Evolutionary conservation across 192 early-diverging fungal genomes (phyloP).

Genomic region (Entomortierella chlamydospora): DNA sequence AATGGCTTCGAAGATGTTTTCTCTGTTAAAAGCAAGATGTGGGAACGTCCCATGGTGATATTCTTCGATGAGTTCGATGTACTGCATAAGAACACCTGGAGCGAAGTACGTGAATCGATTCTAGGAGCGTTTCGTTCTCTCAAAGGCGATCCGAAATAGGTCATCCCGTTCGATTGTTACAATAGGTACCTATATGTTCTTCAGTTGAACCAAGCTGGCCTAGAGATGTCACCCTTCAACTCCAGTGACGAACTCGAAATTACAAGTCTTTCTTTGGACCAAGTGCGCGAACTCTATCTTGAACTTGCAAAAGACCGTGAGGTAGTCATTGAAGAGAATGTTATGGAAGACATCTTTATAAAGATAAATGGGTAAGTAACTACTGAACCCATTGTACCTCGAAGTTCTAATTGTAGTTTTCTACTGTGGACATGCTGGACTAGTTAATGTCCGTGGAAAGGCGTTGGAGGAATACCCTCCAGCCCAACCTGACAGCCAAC

Average conservation of each 20-base stretch:
- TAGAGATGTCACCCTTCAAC: conserved; percentile 28
- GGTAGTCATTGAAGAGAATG: conserved; percentile 18
- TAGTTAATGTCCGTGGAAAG: conserved; percentile 7
- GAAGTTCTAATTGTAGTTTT: not conserved
- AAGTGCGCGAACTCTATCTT: conserved; percentile 32
- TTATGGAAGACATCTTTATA: conserved; percentile 40
- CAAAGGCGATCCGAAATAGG: not conserved
- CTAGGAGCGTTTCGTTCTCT: not conserved
- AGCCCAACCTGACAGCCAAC: not conserved
- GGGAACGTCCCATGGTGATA: conserved; percentile 18
- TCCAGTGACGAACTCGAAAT: conserved; percentile 24
- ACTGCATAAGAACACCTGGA: conserved; percentile 9
- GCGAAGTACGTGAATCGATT: not conserved
- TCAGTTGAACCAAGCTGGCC: conserved; percentile 17
- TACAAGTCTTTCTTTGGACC: conserved; percentile 36
- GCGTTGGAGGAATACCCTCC: not conserved
- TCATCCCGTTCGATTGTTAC: conserved; percentile 27
- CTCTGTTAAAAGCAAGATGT: not conserved
- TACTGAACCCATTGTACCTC: not conserved
- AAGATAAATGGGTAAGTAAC: conserved; percentile 41
- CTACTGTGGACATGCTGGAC: conserved; percentile 1
- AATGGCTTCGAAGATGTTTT: not conserved
- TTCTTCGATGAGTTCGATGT: conserved; percentile 37
- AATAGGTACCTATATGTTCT: conserved; percentile 31
- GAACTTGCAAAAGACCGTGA: conserved; percentile 32